phyloP scores from a whole-genome alignment of 305 asterid species.

The Petunia hybrid region DNA sequence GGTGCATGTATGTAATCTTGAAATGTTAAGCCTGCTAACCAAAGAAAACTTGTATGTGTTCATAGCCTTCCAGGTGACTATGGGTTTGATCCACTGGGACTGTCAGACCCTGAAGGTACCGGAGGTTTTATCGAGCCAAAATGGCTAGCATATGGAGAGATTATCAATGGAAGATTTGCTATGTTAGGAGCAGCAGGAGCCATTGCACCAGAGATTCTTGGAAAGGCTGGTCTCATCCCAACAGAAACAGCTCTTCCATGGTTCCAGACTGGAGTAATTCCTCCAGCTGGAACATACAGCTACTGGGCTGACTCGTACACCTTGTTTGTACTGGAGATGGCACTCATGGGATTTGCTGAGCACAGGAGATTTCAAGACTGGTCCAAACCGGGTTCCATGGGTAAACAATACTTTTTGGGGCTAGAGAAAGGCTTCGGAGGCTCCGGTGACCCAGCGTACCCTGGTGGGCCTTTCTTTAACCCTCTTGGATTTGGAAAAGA shows the following conservation, averaged over 20 bases:
- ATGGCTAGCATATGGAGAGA: slow-evolving; percentile 92
- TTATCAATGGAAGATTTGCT: slow-evolving; percentile 85
- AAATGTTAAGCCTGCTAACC: slow-evolving; percentile 40
- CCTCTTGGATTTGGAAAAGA: slow-evolving; percentile 90
- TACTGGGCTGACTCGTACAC: slow-evolving; percentile 93
- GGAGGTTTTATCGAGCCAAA: slow-evolving; percentile 90
- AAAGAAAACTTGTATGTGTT: not conserved
- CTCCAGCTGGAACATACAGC: slow-evolving; percentile 90
- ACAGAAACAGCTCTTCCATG: slow-evolving; percentile 92
- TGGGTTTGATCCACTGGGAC: slow-evolving; percentile 91
- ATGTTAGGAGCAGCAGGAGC: slow-evolving; percentile 86
- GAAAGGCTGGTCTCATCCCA: slow-evolving; percentile 77
- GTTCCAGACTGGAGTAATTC: slow-evolving; percentile 89
- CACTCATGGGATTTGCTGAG: slow-evolving; percentile 95
- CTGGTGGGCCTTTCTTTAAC: slow-evolving; percentile 94
- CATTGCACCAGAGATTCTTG: slow-evolving; percentile 88
- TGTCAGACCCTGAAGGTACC: slow-evolving; percentile 92
- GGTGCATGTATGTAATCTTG: not conserved
- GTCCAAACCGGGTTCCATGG: slow-evolving; percentile 87
- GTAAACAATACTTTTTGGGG: slow-evolving; percentile 92
- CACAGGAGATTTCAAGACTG: slow-evolving; percentile 93
- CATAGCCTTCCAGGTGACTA: slow-evolving; percentile 87
- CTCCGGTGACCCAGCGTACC: slow-evolving; percentile 88
- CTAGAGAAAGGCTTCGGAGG: slow-evolving; percentile 80
- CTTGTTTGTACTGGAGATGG: slow-evolving; percentile 83